Evolutionary conservation across 2,329 filamentous ascomycete genomes (phyloP).

Genomic region (Paramyrothecium sp.): DNA sequence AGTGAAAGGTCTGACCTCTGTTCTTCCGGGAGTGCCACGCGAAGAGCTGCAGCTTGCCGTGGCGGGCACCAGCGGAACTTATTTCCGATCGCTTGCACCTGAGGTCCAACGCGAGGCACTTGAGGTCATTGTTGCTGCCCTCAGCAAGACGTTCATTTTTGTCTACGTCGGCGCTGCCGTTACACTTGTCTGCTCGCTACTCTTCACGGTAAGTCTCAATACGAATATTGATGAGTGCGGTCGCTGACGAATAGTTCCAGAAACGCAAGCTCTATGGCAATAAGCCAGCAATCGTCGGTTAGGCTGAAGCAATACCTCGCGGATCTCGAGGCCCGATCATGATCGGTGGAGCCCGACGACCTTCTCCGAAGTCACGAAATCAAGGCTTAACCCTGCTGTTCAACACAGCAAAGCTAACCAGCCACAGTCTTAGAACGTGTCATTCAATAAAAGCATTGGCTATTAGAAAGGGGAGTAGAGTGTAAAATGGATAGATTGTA

Average conservation of each 20-base stretch:
- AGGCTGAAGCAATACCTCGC: not conserved
- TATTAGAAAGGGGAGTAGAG: too few species aligned
- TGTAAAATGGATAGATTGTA: too few species aligned
- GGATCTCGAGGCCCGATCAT: too few species aligned
- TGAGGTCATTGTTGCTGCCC: slow-evolving; percentile 20
- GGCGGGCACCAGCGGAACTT: slow-evolving; percentile 9
- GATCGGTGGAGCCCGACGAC: too few species aligned
- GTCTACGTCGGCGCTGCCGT: slow-evolving; percentile 36
- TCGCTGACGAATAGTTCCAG: not conserved
- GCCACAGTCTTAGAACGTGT: too few species aligned
- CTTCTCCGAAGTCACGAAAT: too few species aligned
- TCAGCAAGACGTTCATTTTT: slow-evolving; percentile 11
- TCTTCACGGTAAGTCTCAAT: slow-evolving; percentile 1
- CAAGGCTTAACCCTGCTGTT: too few species aligned
- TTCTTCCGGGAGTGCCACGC: slow-evolving; percentile 17
- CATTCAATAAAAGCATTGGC: too few species aligned
- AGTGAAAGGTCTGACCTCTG: slow-evolving; percentile 16
- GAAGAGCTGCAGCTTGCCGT: slow-evolving; percentile 21
- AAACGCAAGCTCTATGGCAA: slow-evolving; percentile 1
- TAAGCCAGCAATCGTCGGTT: not conserved
- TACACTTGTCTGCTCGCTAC: slow-evolving; percentile 20
- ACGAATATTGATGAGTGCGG: too few species aligned
- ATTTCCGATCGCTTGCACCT: slow-evolving; percentile 6
- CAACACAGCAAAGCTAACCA: too few species aligned
- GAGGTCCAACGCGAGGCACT: slow-evolving; percentile 16